Base-by-base conservation (phyloP, 2,329 filamentous ascomycete species). In the Diplodia corticola region DNA sequence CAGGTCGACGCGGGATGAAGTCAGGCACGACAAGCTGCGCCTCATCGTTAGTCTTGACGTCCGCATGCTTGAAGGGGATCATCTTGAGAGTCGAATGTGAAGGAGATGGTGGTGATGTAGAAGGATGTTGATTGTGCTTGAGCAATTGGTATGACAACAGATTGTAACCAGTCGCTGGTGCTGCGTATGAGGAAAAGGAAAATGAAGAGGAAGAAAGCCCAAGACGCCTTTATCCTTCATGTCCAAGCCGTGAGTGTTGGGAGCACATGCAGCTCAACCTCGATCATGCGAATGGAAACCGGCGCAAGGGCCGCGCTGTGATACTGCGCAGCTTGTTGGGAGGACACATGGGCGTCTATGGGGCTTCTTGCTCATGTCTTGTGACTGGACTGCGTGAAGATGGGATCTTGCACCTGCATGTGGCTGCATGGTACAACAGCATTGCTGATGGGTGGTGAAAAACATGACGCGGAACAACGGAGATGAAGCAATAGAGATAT, bases 1-100 rank as follows among this genome's bases (percentile, higher is more conserved):
- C 71, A 10, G 77, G 81, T 9, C 79, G 79, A 46, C 69, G 69
- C 15, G 75, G 74, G 15, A 80, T 74, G 4, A 67, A 46, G 0
- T 48, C 13, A 2, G 76, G 75, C 9, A 74, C 61, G 1, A 67
- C 35, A 20, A 73, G 49, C 76, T 77, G 69, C 17, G 30, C 30
- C 50, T 49, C 51, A 35, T 61, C 57, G 26, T 65, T 26, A 57
- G 51, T 35, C 13, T 54, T 28, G 9, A 33, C 7, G 9, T 54
- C 50, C 10, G 40, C 40, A 24, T 49, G 17, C 17, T 26, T 24
- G 50, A 61, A 49, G 22, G 12, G 1, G 12, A 28, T 7, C 57
- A 61, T 49, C 40, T 44, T 44, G 40, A 44, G 40, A 44, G 40
- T 44, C 40, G 40, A 44, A 9, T 28, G 44, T 49, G 57, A 6